phyloP scores from a whole-genome alignment of 495 filamentous ascomycete genomes.

The Hypoxylon trugodes region DNA sequence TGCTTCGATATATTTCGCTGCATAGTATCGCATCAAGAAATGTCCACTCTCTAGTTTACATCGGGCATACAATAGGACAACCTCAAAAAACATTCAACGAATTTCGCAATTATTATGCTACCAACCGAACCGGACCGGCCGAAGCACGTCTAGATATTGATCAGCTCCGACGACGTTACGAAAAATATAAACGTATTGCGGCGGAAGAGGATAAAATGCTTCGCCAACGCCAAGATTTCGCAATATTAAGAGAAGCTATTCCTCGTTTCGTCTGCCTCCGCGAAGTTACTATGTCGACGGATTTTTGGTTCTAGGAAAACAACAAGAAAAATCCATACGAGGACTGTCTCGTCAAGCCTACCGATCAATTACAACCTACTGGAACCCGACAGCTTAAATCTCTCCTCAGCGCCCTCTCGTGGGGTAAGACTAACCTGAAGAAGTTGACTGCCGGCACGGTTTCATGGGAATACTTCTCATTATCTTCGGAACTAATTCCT shows the following conservation, averaged over 20 bases:
- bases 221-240: conserved; percentile 7
- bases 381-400: conserved; percentile 24
- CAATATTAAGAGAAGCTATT: conserved; percentile 19
- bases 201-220: conserved; percentile 18
- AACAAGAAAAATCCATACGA: conserved; percentile 10
- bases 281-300: conserved; percentile 15
- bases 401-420: conserved; percentile 15
- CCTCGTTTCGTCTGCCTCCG: conserved; percentile 18
- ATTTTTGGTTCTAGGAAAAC: not conserved
- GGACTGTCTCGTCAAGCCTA: not conserved
- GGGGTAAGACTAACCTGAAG: conserved; percentile 15
- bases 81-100: not conserved
- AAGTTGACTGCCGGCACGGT: conserved; percentile 11
- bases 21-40: conserved; percentile 28
- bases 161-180: conserved; percentile 10
- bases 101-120: not conserved
- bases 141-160: not conserved
- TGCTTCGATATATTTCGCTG: conserved; percentile 32
- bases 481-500: conserved; percentile 14
- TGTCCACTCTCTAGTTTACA: conserved; percentile 28
- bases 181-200: conserved; percentile 8
- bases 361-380: not conserved
- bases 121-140: not conserved
- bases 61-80: conserved; percentile 5
- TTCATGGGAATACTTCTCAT: conserved; percentile 21